These are phyloP conservation scores for Aspergillus leporis DNA, from an alignment of 495 filamentous ascomycete species.

Conservation along the genomic window DNA sequence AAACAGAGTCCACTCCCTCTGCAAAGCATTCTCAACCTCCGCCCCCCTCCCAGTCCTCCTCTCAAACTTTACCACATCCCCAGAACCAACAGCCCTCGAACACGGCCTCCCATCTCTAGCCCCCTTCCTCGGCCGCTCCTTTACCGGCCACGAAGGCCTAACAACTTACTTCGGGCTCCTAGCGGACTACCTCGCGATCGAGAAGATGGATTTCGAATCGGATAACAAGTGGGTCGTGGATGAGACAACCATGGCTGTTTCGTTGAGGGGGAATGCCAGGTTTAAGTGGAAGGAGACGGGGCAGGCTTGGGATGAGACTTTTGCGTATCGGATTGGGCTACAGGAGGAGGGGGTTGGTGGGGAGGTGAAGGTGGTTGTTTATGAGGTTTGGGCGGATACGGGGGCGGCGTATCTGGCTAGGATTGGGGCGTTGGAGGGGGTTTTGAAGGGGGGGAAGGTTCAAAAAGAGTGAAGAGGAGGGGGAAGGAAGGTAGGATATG, in stretches of 20 bases:
- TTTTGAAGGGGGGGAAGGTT: too few relatives aligned
- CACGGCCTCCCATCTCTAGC: constrained; percentile 61
- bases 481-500: background rate
- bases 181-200: constrained; percentile 37
- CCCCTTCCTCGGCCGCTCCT: constrained; percentile 60
- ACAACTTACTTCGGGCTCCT: constrained; percentile 50
- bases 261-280: constrained; percentile 46
- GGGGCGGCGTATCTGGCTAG: constrained; percentile 62
- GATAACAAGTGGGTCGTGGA: constrained; percentile 54
- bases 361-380: constrained; percentile 46
- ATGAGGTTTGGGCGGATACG: constrained; percentile 65
- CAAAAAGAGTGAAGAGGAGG: too few relatives aligned
- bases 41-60: constrained; percentile 36
- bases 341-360: constrained; percentile 40
- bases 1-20: constrained; percentile 44
- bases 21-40: constrained; percentile 43
- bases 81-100: constrained; percentile 47
- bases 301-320: constrained; percentile 59
- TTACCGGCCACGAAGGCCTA: constrained; percentile 48
- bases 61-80: constrained; percentile 49
- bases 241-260: constrained; percentile 38
- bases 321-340: constrained; percentile 55
- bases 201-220: constrained; percentile 53
- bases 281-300: constrained; percentile 53
- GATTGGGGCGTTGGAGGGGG: constrained; percentile 39